These are phyloP conservation scores for Stemphylium vesicarium DNA, from an alignment of 2,329 filamentous ascomycete genomes.

Conservation along the genomic window DNA sequence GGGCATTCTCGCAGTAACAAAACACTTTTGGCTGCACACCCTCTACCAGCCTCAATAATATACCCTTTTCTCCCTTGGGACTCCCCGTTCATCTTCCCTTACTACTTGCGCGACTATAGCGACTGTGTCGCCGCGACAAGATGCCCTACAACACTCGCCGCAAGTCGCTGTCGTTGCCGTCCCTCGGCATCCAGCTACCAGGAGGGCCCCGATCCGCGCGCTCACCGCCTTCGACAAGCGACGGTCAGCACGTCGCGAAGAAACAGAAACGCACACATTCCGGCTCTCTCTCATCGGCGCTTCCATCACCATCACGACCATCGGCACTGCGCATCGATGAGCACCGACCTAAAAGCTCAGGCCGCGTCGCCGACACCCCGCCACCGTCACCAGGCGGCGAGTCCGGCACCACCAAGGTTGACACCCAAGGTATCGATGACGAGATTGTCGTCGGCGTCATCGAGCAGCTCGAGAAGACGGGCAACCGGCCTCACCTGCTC, in stretches of 20 bases:
- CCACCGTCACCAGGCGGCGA: slow-evolving; percentile 72
- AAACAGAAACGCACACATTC: slow-evolving; percentile 78
- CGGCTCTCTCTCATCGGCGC: slow-evolving; percentile 48
- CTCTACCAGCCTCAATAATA: slow-evolving; percentile 37
- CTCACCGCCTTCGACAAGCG: slow-evolving; percentile 62
- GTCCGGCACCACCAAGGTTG: slow-evolving; percentile 64
- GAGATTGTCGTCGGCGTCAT: slow-evolving; percentile 94
- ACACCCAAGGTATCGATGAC: slow-evolving; percentile 86
- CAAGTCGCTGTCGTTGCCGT: slow-evolving; percentile 92
- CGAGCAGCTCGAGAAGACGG: slow-evolving; percentile 83
- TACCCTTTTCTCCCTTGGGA: slow-evolving; percentile 15
- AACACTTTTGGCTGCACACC: slow-evolving; percentile 34
- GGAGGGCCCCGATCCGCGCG: slow-evolving; percentile 58
- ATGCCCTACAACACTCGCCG: slow-evolving; percentile 98
- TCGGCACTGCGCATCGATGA: slow-evolving; percentile 56
- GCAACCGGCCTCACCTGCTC: slow-evolving; percentile 90
- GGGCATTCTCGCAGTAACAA: slow-evolving; percentile 39
- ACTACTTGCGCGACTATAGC: slow-evolving; percentile 15
- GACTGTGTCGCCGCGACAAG: slow-evolving; percentile 31
- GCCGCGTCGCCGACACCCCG: slow-evolving; percentile 69
- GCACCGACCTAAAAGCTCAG: slow-evolving; percentile 53
- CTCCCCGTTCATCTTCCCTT: slow-evolving; percentile 5
- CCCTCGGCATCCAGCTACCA: slow-evolving; percentile 86
- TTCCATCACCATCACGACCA: slow-evolving; percentile 54
- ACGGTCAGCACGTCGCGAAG: slow-evolving; percentile 64